A percentile compares a stretch with the other conserved stretches of the same genome.
Evolutionary conservation across 1,139 yeast genomes (phyloP).

Genomic region (Yamadazyma sp.): DNA sequence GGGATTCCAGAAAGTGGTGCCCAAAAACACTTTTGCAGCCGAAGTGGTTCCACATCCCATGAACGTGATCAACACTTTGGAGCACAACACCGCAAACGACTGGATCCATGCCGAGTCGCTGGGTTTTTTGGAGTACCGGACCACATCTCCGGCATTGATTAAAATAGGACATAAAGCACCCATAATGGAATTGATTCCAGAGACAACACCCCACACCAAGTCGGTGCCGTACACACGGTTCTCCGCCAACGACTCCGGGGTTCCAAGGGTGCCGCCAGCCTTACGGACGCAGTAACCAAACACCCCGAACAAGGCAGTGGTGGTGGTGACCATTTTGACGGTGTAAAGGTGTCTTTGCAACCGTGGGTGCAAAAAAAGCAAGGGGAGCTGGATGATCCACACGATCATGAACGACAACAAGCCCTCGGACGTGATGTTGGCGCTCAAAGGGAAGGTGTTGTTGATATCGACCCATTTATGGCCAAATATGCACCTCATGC

Average conservation of each 20-base stretch:
- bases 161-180: constrained; percentile 15
- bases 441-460: constrained; percentile 7
- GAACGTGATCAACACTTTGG: constrained; percentile 14
- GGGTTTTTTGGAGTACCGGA: constrained; percentile 12
- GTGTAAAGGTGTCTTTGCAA: constrained; percentile 11
- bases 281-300: constrained; percentile 3
- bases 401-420: constrained; percentile 11
- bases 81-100: constrained; percentile 12
- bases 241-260: constrained; percentile 12
- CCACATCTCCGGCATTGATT: constrained; percentile 14
- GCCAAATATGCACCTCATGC: constrained; percentile 13
- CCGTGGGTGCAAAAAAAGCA: constrained; percentile 12
- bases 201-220: constrained; percentile 13
- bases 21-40: constrained; percentile 14
- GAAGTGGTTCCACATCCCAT: constrained; percentile 15
- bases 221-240: constrained; percentile 11
- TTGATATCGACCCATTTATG: constrained; percentile 10
- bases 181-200: constrained; percentile 15
- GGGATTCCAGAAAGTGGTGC: constrained; percentile 13
- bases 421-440: constrained; percentile 11
- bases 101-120: constrained; percentile 15
- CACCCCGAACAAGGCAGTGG: constrained; percentile 7
- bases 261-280: constrained; percentile 15
- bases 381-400: constrained; percentile 12
- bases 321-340: constrained; percentile 10